phyloP scores from a whole-genome alignment of 2,329 filamentous ascomycete species.

The Myriosclerotinia scirpicola region DNA sequence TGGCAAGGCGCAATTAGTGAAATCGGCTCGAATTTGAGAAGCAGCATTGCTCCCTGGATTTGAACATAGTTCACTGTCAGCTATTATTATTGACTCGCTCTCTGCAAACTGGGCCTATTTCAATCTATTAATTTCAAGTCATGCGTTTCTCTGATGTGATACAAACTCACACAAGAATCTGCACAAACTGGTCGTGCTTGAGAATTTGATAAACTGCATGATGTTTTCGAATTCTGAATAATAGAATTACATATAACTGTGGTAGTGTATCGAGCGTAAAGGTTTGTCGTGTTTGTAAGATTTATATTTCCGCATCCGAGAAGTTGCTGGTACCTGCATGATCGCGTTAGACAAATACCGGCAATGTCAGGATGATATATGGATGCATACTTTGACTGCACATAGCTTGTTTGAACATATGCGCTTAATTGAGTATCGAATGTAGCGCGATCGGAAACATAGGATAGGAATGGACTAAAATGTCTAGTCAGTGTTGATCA shows the following conservation, averaged over 20 bases:
- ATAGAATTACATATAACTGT: constrained; percentile 92
- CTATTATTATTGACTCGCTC: constrained; percentile 82
- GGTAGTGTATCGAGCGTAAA: constrained; percentile 92
- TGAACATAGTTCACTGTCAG: constrained; percentile 71
- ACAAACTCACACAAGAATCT: constrained; percentile 71
- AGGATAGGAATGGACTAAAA: constrained; percentile 77
- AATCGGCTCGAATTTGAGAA: constrained; percentile 84
- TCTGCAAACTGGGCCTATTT: constrained; percentile 74
- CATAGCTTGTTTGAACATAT: constrained; percentile 74
- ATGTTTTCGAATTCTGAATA: constrained; percentile 78
- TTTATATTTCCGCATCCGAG: constrained; percentile 80
- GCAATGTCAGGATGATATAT: constrained; percentile 5
- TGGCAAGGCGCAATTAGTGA: constrained; percentile 83
- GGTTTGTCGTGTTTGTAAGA: constrained; percentile 72
- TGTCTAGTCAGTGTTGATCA: constrained; percentile 26
- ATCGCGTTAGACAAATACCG: constrained; percentile 37
- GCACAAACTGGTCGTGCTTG: constrained; percentile 79
- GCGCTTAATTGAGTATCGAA: constrained; percentile 75
- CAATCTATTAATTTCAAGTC: constrained; percentile 38
- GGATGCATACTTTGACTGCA: constrained; percentile 68
- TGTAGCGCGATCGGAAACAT: constrained; percentile 70
- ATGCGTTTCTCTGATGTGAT: background rate
- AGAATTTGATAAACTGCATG: constrained; percentile 65
- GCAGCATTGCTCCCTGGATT: constrained; percentile 64
- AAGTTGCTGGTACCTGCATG: constrained; percentile 70